Conservation (phyloP, 176 grass and related monocot species). For the Cenchrus americanus region DNA sequence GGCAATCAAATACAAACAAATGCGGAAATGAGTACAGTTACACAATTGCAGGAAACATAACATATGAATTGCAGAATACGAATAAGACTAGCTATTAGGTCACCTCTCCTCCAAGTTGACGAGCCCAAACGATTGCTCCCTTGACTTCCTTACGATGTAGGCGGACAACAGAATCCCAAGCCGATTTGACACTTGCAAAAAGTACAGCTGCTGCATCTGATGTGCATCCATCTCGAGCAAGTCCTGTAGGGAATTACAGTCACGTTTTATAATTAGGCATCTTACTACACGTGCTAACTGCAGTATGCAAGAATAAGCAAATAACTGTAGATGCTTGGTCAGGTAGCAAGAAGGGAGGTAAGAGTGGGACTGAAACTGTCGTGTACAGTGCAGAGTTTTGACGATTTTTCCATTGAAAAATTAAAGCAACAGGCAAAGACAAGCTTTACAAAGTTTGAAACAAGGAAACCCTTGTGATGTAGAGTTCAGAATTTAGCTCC, state of each 20-base stretch:
- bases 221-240: conserved; percentile 90
- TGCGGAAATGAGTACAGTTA: background rate
- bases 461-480: background rate
- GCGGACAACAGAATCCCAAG: conserved; percentile 63
- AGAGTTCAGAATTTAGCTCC: background rate
- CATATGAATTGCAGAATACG: conserved; percentile 21
- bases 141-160: conserved; percentile 85
- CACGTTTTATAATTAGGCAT: conserved; percentile 10
- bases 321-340: background rate
- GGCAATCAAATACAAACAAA: conserved; percentile 6
- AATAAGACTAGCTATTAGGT: conserved; percentile 1
- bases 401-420: background rate
- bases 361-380: conserved; percentile 25
- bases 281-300: background rate
- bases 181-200: conserved; percentile 76
- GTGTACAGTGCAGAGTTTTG: background rate
- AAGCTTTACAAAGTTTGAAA: background rate
- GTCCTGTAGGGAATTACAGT: conserved; percentile 51
- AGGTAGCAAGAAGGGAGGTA: conserved; percentile 23
- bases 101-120: conserved; percentile 97
- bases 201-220: conserved; percentile 75
- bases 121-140: conserved; percentile 80
- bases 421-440: background rate
- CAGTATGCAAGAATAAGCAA: background rate
- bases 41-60: background rate